These are phyloP conservation scores for Candida argentea DNA, from an alignment of 805 yeast genomes.

Conservation along the genomic window DNA sequence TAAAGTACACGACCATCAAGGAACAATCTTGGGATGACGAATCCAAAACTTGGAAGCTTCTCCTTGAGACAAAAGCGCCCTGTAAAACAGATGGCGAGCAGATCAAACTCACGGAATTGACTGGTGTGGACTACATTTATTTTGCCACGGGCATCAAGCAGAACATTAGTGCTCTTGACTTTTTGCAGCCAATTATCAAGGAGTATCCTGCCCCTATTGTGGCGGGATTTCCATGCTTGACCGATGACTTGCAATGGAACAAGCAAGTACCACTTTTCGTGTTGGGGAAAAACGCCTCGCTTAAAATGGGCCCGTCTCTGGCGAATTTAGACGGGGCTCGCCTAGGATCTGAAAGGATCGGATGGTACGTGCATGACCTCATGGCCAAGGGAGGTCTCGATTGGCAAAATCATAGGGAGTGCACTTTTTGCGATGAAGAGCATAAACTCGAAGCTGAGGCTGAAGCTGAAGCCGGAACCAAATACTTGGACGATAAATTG, in stretches of 20 bases:
- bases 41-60: constrained; percentile 15
- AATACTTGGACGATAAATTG: neutral
- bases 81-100: constrained; percentile 4
- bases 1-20: constrained; percentile 17
- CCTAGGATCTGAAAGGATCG: constrained; percentile 35
- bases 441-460: neutral
- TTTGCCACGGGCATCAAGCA: constrained; percentile 34
- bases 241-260: constrained; percentile 35
- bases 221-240: constrained; percentile 31
- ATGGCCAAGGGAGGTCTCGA: constrained; percentile 6
- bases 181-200: constrained; percentile 18
- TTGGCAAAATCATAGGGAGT: constrained; percentile 5
- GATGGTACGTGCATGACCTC: constrained; percentile 22
- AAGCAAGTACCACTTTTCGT: constrained; percentile 27
- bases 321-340: constrained; percentile 40
- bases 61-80: constrained; percentile 4
- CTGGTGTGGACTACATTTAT: constrained; percentile 21
- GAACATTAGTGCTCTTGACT: constrained; percentile 16
- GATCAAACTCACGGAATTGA: constrained; percentile 1
- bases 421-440: constrained; percentile 1
- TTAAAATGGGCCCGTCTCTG: constrained; percentile 34
- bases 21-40: constrained; percentile 16
- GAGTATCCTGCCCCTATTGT: constrained; percentile 21
- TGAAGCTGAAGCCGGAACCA: constrained; percentile 1
- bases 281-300: constrained; percentile 33